These are phyloP conservation scores for Russula emetica DNA, from an alignment of 768 basidiomycete genomes.

Conservation along the genomic window DNA sequence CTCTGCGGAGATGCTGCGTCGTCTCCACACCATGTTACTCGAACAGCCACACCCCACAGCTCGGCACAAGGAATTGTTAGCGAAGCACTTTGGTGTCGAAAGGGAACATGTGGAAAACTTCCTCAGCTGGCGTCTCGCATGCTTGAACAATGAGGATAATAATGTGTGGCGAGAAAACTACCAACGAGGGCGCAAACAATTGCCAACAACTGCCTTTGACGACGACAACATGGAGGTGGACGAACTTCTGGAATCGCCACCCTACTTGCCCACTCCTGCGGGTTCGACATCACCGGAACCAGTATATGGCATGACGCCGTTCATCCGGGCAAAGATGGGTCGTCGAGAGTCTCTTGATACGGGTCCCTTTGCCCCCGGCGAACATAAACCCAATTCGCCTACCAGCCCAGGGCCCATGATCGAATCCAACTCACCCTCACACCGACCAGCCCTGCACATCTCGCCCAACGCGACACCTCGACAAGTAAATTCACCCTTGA, in stretches of 20 bases:
- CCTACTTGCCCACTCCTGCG: slow-evolving; percentile 15
- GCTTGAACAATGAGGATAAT: background rate
- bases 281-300: slow-evolving; percentile 17
- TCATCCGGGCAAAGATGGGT: background rate
- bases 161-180: background rate
- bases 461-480: background rate
- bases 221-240: background rate
- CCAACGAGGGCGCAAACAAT: background rate
- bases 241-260: background rate
- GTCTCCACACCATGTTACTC: slow-evolving; percentile 14
- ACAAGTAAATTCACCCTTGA: background rate
- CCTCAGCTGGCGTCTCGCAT: slow-evolving; percentile 6
- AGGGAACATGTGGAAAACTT: slow-evolving; percentile 16
- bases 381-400: background rate
- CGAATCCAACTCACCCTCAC: background rate
- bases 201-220: background rate
- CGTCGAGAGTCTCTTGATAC: background rate
- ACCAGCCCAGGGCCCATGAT: background rate
- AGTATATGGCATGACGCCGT: background rate
- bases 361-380: no score
- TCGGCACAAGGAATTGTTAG: slow-evolving; percentile 10
- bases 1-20: slow-evolving; percentile 6
- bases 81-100: slow-evolving; percentile 9
- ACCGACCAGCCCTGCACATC: background rate
- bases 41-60: slow-evolving; percentile 10